These are phyloP conservation scores for Rheum nobile DNA, from an alignment of 148 eudicot genomes.

Conservation along the genomic window DNA sequence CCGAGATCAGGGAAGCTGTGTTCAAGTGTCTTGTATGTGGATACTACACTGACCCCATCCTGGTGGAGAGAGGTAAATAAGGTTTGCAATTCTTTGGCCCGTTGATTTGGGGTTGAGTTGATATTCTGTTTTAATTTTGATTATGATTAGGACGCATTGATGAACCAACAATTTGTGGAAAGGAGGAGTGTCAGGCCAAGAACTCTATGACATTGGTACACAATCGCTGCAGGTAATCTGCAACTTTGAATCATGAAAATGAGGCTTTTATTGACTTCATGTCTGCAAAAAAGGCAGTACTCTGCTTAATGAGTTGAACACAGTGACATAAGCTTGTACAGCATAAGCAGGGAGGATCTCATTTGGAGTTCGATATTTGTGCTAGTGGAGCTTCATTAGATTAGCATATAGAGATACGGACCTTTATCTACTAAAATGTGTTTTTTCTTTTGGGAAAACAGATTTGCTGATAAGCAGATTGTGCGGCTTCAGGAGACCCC, in stretches of 20 bases:
- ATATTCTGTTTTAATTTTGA: not conserved
- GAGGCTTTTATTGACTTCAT: not conserved
- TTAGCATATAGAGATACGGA: not conserved
- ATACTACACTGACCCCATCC: conserved; percentile 63
- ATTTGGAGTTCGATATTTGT: not conserved
- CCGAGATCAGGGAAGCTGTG: conserved; percentile 91
- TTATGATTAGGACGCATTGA: conserved; percentile 58
- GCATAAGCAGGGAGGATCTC: not conserved
- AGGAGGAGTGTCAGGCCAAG: conserved; percentile 75
- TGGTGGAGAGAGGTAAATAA: conserved; percentile 80
- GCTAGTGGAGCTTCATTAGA: not conserved
- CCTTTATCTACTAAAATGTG: not conserved
- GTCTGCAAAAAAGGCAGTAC: not conserved
- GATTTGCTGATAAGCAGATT: conserved; percentile 97
- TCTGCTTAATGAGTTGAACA: not conserved
- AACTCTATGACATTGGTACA: conserved; percentile 90
- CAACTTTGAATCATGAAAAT: not conserved
- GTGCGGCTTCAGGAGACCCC: conserved; percentile 97
- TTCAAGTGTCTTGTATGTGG: conserved; percentile 97
- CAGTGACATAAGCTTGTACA: not conserved
- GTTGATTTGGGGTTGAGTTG: not conserved
- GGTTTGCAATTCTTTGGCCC: not conserved
- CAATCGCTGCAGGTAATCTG: conserved; percentile 81
- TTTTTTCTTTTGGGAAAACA: conserved; percentile 11
- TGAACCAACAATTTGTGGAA: conserved; percentile 73